Conservation (phyloP, 208 protist species). For the Angomonas ambiguus region DNA sequence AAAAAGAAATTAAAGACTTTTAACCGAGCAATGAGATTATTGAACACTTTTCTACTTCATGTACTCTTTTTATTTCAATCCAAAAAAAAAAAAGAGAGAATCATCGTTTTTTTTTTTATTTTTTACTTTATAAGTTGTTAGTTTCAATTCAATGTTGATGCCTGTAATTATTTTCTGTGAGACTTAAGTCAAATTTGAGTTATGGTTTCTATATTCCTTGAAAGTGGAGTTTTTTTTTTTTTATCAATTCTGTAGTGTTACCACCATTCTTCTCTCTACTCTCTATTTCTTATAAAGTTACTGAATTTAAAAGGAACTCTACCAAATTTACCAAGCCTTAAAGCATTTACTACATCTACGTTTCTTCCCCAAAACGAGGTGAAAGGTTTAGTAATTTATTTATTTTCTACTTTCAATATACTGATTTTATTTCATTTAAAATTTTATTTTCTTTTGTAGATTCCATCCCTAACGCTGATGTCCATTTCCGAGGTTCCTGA, state of each 20-base stretch:
- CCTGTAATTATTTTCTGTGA: constrained; percentile 20
- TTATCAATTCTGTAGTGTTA: background rate
- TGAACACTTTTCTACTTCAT: no score
- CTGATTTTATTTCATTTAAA: constrained; percentile 17
- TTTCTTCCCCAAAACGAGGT: constrained; percentile 8
- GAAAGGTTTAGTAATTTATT: background rate
- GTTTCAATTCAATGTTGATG: background rate
- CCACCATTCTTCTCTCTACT: constrained; percentile 1
- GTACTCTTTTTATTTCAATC: no score
- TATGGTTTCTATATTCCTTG: background rate
- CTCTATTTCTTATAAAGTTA: constrained; percentile 1
- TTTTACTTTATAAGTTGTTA: background rate
- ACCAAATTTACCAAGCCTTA: background rate
- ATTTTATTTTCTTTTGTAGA: constrained; percentile 5
- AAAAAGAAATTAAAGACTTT: background rate
- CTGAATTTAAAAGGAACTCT: no score
- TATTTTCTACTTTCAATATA: background rate
- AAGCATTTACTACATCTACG: background rate
- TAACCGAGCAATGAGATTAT: no score
- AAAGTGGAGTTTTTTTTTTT: constrained; percentile 6
- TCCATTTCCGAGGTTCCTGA: constrained; percentile 44
- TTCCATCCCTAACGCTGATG: constrained; percentile 6
- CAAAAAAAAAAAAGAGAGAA: constrained; percentile 1
- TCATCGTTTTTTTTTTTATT: constrained; percentile 5
- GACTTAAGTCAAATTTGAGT: constrained; percentile 15